Evolutionary conservation across 1,139 yeast species (phyloP).

Genomic region (Geotrichum australiense): DNA sequence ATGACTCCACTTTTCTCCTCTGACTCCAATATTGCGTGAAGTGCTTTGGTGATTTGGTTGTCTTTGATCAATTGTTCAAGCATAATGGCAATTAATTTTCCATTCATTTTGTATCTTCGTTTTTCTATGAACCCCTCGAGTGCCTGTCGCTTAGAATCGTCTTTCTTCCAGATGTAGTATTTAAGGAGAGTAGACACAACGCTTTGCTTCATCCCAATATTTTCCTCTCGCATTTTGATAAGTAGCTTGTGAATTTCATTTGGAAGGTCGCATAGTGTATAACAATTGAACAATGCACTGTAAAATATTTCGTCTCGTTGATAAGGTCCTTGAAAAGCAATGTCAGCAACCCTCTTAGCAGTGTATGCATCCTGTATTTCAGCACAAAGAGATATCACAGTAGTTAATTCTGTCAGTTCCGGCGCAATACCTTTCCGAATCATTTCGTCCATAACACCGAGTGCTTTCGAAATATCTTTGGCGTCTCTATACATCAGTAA

Average conservation of each 20-base stretch:
- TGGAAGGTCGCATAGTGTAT: no score
- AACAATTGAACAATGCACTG: conserved; percentile 27
- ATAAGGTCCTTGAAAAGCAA: no score
- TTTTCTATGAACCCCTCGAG: conserved; percentile 11
- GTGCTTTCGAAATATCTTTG: conserved; percentile 30
- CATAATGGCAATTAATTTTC: conserved; percentile 25
- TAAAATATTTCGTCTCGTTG: no score
- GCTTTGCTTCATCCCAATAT: conserved; percentile 21
- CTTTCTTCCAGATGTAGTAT: conserved; percentile 20
- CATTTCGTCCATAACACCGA: conserved; percentile 28
- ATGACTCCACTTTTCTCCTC: conserved; percentile 16
- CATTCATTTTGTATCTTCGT: conserved; percentile 23
- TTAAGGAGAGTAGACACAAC: conserved; percentile 27
- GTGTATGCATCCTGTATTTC: conserved; percentile 27
- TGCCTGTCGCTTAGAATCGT: conserved; percentile 6
- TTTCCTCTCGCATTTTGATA: conserved; percentile 20
- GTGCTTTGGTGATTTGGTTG: conserved; percentile 21
- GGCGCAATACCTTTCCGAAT: conserved; percentile 26
- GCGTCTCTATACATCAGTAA: conserved; percentile 29
- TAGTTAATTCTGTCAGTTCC: conserved; percentile 24
- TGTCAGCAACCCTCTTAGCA: no score
- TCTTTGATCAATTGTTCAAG: conserved; percentile 22
- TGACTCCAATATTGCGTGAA: conserved; percentile 22
- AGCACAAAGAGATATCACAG: conserved; percentile 31
- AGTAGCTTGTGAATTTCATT: no score